Percentiles rank a stretch among this genome's conserved stretches.
Evolutionary conservation across 305 asterid genomes (phyloP).

Genomic region (Solanum hybrid): DNA sequence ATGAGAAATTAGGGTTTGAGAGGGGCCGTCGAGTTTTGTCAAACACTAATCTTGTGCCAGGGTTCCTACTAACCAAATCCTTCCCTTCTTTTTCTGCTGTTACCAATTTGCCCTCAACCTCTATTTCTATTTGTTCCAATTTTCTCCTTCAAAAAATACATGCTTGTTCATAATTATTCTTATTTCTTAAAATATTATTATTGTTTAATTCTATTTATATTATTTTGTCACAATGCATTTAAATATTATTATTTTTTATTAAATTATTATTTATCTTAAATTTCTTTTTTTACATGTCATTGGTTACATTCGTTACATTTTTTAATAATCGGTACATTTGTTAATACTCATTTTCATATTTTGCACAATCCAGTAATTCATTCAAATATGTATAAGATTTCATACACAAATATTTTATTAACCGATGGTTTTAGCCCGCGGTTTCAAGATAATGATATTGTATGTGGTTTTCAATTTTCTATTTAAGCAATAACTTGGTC

Average conservation of each 20-base stretch:
- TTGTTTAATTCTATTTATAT: too few species aligned
- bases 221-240: too few species aligned
- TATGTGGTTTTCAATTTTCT: neutral
- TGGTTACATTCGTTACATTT: too few species aligned
- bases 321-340: too few species aligned
- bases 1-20: neutral
- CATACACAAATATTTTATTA: neutral
- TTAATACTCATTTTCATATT: too few species aligned
- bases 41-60: neutral
- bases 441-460: too few species aligned
- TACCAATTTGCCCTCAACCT: neutral
- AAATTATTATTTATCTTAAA: too few species aligned
- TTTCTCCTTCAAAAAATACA: too few species aligned
- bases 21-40: neutral
- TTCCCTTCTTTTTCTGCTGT: neutral
- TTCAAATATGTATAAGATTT: neutral
- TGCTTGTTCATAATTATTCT: too few species aligned
- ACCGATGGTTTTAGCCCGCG: neutral
- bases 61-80: neutral
- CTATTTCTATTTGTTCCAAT: neutral
- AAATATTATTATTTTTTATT: too few species aligned
- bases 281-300: too few species aligned
- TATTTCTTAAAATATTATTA: too few species aligned
- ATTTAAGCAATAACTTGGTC: neutral
- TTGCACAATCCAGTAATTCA: neutral